Conservation (phyloP, 257 asterid genomes). For the Scutellaria minor region DNA sequence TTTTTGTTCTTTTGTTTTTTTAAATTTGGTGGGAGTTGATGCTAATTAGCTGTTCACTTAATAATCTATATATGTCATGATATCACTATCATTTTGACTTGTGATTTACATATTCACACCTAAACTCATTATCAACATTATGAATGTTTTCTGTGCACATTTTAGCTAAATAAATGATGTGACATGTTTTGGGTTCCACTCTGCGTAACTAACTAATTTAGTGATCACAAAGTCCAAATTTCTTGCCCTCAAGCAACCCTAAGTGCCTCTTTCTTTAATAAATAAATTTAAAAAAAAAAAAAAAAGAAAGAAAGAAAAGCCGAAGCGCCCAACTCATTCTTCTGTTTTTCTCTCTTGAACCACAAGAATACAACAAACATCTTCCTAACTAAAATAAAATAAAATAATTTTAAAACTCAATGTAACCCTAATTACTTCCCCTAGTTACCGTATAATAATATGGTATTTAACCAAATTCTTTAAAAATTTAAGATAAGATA, state of each 20-base stretch:
- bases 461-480: too few relatives aligned
- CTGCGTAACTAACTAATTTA: not conserved
- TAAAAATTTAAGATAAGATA: too few relatives aligned
- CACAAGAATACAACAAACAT: not conserved
- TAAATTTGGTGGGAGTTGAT: not conserved
- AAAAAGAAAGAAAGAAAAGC: too few relatives aligned
- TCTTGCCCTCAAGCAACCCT: conserved; percentile 11
- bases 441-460: too few relatives aligned
- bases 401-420: not conserved
- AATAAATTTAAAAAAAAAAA: too few relatives aligned
- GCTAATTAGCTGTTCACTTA: not conserved
- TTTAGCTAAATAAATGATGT: not conserved
- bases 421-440: too few relatives aligned
- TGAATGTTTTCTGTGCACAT: conserved; percentile 20
- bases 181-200: conserved; percentile 28
- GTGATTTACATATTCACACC: conserved; percentile 35
- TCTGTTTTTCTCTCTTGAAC: not conserved
- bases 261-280: too few relatives aligned
- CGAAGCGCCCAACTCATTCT: not conserved
- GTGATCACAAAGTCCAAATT: not conserved
- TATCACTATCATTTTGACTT: conserved; percentile 43
- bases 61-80: not conserved
- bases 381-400: not conserved
- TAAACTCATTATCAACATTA: conserved; percentile 26
- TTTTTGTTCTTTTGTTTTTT: not conserved